These are phyloP conservation scores for Acer saccharum DNA, from an alignment of 345 rosid genomes.

Conservation along the genomic window DNA sequence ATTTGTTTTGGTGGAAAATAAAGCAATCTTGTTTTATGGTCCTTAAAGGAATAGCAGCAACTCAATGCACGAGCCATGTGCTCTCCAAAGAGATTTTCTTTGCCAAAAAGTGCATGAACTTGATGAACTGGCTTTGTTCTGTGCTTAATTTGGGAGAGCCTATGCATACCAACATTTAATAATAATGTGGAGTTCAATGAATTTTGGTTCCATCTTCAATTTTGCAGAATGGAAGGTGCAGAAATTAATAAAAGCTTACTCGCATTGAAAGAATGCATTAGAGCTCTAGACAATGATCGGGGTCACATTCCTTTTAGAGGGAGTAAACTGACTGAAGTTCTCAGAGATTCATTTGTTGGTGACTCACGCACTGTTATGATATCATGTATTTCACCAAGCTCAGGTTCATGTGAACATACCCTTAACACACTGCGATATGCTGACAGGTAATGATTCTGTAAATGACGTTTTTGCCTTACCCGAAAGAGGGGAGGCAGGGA, in stretches of 20 bases:
- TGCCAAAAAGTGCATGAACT: not conserved
- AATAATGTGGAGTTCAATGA: conserved; percentile 2
- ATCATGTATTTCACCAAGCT: conserved; percentile 69
- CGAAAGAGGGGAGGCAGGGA: not conserved
- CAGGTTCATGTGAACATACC: conserved; percentile 75
- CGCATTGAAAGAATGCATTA: conserved; percentile 67
- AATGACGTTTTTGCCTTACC: not conserved
- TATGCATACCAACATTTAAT: not conserved
- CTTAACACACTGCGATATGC: conserved; percentile 70
- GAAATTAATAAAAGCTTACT: conserved; percentile 71
- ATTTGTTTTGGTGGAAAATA: not conserved
- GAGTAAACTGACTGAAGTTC: conserved; percentile 74
- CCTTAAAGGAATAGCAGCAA: conserved; percentile 1
- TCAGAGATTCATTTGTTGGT: conserved; percentile 72
- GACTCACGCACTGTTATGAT: conserved; percentile 74
- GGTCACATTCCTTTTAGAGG: conserved; percentile 74
- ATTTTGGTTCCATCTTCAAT: not conserved
- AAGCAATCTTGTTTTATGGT: conserved; percentile 8
- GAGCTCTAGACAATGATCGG: conserved; percentile 72
- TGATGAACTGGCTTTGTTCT: not conserved
- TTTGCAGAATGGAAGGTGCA: conserved; percentile 66
- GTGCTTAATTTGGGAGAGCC: not conserved
- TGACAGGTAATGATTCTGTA: conserved; percentile 48
- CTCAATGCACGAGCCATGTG: not conserved
- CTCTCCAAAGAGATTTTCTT: not conserved